phyloP scores from a whole-genome alignment of 2,329 filamentous ascomycete genomes.

The Xylaria sp. region DNA sequence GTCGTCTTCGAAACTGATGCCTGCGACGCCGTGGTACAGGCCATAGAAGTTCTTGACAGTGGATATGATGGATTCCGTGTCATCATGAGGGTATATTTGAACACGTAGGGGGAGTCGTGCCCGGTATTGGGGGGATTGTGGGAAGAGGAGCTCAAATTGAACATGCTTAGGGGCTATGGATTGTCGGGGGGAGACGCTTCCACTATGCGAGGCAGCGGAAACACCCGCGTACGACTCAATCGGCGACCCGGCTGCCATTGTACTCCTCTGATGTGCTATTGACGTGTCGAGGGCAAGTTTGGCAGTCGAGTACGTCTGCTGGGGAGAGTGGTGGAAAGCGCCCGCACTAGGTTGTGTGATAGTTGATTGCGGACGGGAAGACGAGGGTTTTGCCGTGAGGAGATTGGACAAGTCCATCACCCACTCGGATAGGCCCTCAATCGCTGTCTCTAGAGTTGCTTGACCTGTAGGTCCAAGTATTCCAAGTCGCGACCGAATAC shows the following conservation, averaged over 20 bases:
- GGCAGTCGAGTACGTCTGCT: slow-evolving; percentile 34
- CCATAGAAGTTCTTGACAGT: slow-evolving; percentile 99
- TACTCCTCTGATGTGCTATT: slow-evolving; percentile 42
- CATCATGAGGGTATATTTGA: slow-evolving; percentile 94
- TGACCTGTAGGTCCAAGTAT: slow-evolving; percentile 27
- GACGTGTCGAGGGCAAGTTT: slow-evolving; percentile 43
- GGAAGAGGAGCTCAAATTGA: slow-evolving; percentile 79
- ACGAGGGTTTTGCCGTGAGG: slow-evolving; percentile 43
- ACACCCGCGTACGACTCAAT: slow-evolving; percentile 49
- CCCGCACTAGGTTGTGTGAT: slow-evolving; percentile 40
- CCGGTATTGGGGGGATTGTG: slow-evolving; percentile 72
- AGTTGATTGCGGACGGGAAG: slow-evolving; percentile 36
- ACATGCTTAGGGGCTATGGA: slow-evolving; percentile 73
- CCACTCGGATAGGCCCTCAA: slow-evolving; percentile 32
- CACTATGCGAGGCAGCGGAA: slow-evolving; percentile 54
- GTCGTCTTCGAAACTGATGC: slow-evolving; percentile 95
- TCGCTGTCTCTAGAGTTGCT: slow-evolving; percentile 28
- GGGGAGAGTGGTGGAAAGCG: slow-evolving; percentile 43
- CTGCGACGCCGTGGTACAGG: slow-evolving; percentile 83
- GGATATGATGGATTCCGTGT: slow-evolving; percentile 95
- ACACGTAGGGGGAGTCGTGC: slow-evolving; percentile 85
- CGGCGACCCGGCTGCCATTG: slow-evolving; percentile 61
- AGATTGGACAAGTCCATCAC: slow-evolving; percentile 49
- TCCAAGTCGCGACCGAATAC: slow-evolving; percentile 22
- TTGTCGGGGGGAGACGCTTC: slow-evolving; percentile 60